Evolutionary conservation across 2,329 filamentous ascomycete species (phyloP).

Genomic region (Alternaria longipes): DNA sequence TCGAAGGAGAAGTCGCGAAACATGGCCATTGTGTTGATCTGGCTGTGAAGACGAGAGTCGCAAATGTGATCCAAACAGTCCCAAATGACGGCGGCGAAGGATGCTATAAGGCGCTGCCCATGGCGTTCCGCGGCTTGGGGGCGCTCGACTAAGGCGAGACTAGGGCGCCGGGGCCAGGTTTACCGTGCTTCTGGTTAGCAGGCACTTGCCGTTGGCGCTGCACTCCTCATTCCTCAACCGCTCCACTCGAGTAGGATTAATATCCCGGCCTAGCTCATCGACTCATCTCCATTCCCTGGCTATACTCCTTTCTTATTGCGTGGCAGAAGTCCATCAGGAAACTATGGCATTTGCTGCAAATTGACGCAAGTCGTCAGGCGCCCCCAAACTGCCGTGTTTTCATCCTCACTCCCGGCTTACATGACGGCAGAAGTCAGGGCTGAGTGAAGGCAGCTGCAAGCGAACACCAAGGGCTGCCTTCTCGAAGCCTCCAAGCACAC

Average conservation of each 20-base stretch:
- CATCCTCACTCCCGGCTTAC: slow-evolving; percentile 3
- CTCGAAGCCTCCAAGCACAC: slow-evolving; percentile 5
- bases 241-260: slow-evolving; percentile 1
- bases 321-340: background rate
- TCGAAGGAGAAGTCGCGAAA: slow-evolving; percentile 54
- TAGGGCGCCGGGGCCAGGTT: slow-evolving; percentile 5
- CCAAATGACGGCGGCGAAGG: slow-evolving; percentile 24
- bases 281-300: slow-evolving; percentile 6
- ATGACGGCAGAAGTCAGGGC: slow-evolving; percentile 1
- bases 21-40: slow-evolving; percentile 31
- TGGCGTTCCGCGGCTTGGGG: slow-evolving; percentile 8
- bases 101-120: slow-evolving; percentile 16
- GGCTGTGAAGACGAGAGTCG: background rate
- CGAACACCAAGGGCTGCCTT: slow-evolving; percentile 7
- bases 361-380: background rate
- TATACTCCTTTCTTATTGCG: slow-evolving; percentile 2
- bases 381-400: background rate
- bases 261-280: background rate
- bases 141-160: slow-evolving; percentile 6
- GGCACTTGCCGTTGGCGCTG: slow-evolving; percentile 8
- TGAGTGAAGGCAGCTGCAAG: slow-evolving; percentile 1
- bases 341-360: slow-evolving; percentile 3
- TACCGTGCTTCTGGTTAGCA: slow-evolving; percentile 7
- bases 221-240: slow-evolving; percentile 9
- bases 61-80: slow-evolving; percentile 1